Conservation (phyloP, 441 rosid species). For the Breynia disticha region DNA sequence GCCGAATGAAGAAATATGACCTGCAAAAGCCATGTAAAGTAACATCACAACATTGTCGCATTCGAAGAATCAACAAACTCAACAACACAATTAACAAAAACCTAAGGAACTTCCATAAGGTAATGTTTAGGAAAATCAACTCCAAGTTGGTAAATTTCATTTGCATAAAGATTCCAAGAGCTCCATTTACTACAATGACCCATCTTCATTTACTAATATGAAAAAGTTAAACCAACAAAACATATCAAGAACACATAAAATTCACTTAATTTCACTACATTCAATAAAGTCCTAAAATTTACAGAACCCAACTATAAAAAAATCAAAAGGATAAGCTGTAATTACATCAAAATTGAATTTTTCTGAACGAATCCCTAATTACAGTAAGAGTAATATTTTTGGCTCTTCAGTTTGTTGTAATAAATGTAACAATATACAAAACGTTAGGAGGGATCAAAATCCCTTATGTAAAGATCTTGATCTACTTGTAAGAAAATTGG, state of each 20-base stretch:
- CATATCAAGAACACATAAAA: background rate
- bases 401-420: too few relatives aligned
- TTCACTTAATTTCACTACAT: background rate
- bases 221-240: slow-evolving; percentile 6
- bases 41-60: background rate
- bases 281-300: background rate
- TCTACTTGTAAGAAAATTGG: too few relatives aligned
- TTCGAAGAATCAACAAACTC: background rate
- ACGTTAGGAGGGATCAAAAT: too few relatives aligned
- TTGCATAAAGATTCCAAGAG: slow-evolving; percentile 77
- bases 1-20: slow-evolving; percentile 94
- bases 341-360: too few relatives aligned
- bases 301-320: background rate
- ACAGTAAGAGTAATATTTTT: too few relatives aligned
- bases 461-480: too few relatives aligned
- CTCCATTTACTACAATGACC: slow-evolving; percentile 93
- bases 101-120: slow-evolving; percentile 99
- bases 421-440: too few relatives aligned
- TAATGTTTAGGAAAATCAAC: slow-evolving; percentile 97
- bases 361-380: too few relatives aligned
- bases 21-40: slow-evolving; percentile 24
- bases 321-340: too few relatives aligned
- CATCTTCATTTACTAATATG: slow-evolving; percentile 64
- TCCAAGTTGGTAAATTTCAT: slow-evolving; percentile 89
- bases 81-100: slow-evolving; percentile 8